Conservation (phyloP, 2,329 filamentous ascomycete species). For the Lachnellula willkommii region DNA sequence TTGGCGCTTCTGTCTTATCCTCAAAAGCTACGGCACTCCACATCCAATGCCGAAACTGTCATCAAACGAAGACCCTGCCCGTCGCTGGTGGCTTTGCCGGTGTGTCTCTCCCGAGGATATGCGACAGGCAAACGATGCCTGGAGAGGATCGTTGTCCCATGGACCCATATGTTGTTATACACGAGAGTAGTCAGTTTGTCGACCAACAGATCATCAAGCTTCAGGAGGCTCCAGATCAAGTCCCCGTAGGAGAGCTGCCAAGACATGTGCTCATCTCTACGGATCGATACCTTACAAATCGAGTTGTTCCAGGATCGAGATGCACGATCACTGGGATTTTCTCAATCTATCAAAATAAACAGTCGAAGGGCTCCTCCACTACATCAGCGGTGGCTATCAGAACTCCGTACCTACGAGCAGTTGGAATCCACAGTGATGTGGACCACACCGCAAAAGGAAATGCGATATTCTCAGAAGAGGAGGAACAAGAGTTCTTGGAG, state of each 20-base stretch:
- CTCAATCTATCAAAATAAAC: slow-evolving; percentile 94
- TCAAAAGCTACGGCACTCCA: slow-evolving; percentile 87
- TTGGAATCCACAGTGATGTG: slow-evolving; percentile 85
- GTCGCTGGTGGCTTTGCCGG: slow-evolving; percentile 84
- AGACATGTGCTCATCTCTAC: slow-evolving; percentile 92
- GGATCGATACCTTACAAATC: slow-evolving; percentile 92
- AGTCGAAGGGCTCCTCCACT: slow-evolving; percentile 66
- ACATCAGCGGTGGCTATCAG: slow-evolving; percentile 87
- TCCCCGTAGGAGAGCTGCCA: slow-evolving; percentile 92
- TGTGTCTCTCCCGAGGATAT: slow-evolving; percentile 75
- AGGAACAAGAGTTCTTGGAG: slow-evolving; percentile 93
- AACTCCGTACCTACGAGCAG: slow-evolving; percentile 88
- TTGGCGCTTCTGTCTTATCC: slow-evolving; percentile 91
- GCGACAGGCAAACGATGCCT: slow-evolving; percentile 57
- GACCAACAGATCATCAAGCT: slow-evolving; percentile 98
- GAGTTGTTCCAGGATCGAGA: slow-evolving; percentile 88
- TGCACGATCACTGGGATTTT: slow-evolving; percentile 97
- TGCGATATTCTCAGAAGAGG: slow-evolving; percentile 82
- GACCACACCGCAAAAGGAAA: slow-evolving; percentile 85
- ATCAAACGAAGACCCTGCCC: slow-evolving; percentile 62
- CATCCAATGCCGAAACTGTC: slow-evolving; percentile 84
- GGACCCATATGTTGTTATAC: slow-evolving; percentile 92
- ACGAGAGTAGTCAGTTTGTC: slow-evolving; percentile 91
- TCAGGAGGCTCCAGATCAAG: slow-evolving; percentile 94
- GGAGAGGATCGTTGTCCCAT: slow-evolving; percentile 80